phyloP scores from a whole-genome alignment of 2,329 filamentous ascomycete species.

The Venturiaceae sp. region DNA sequence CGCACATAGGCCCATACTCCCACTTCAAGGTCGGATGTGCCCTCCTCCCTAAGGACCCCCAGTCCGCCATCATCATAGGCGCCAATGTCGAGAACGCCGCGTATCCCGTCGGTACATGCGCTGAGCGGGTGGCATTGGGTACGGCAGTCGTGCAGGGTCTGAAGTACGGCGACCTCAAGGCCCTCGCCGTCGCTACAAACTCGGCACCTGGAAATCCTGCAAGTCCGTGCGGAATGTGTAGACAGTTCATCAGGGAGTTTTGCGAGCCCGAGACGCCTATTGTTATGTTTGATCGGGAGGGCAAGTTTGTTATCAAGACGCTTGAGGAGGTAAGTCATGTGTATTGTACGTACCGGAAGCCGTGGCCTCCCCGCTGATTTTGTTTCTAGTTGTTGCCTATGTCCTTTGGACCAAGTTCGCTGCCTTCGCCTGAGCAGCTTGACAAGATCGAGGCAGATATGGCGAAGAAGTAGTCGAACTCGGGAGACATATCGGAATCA shows the following conservation, averaged over 20 bases:
- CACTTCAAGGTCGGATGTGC: slow-evolving; percentile 83
- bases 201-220: slow-evolving; percentile 32
- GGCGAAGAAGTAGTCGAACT: slow-evolving; percentile 1
- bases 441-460: background rate
- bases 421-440: slow-evolving; percentile 3
- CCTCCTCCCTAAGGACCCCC: slow-evolving; percentile 42
- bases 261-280: slow-evolving; percentile 18
- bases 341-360: background rate
- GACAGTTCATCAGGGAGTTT: slow-evolving; percentile 59
- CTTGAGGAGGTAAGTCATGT: slow-evolving; percentile 7
- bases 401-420: slow-evolving; percentile 9
- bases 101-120: slow-evolving; percentile 92
- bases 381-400: slow-evolving; percentile 15
- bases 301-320: slow-evolving; percentile 60
- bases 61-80: slow-evolving; percentile 44
- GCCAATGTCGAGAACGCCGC: slow-evolving; percentile 77
- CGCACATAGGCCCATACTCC: slow-evolving; percentile 65
- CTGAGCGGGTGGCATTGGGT: slow-evolving; percentile 81
- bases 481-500: too few species aligned
- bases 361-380: background rate
- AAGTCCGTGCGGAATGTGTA: slow-evolving; percentile 85
- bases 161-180: slow-evolving; percentile 51
- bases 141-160: slow-evolving; percentile 59
- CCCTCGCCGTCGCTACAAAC: slow-evolving; percentile 79
- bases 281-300: slow-evolving; percentile 63